Conservation (phyloP, 2,329 filamentous ascomycete species). For the Alternaria dauci region DNA sequence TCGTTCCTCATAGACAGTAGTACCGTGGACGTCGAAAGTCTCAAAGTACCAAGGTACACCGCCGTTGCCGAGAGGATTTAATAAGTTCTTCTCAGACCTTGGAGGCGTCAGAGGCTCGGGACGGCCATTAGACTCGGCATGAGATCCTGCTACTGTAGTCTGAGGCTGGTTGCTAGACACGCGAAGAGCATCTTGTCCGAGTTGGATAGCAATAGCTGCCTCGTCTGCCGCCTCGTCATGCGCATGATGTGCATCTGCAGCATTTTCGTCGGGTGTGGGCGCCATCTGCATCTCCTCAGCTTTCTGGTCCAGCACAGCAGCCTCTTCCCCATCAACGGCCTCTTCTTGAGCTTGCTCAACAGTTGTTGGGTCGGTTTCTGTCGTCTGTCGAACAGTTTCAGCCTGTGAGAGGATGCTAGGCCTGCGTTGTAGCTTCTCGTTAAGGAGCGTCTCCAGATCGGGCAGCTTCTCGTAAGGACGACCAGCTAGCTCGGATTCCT, state of each 20-base stretch:
- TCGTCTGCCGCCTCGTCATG: conserved; percentile 49
- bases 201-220: conserved; percentile 47
- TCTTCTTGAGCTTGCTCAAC: conserved; percentile 22
- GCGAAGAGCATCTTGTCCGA: conserved; percentile 41
- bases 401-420: conserved; percentile 48
- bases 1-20: conserved; percentile 76
- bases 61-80: conserved; percentile 62
- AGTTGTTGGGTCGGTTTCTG: conserved; percentile 25
- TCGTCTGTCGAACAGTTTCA: conserved; percentile 33
- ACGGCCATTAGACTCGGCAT: conserved; percentile 25
- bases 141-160: conserved; percentile 32
- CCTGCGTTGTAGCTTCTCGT: conserved; percentile 67
- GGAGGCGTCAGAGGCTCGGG: conserved; percentile 70
- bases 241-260: conserved; percentile 37
- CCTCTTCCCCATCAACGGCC: conserved; percentile 20
- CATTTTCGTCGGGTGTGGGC: conserved; percentile 48
- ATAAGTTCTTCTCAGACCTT: conserved; percentile 61
- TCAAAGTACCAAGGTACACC: conserved; percentile 90
- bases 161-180: conserved; percentile 23
- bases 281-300: conserved; percentile 39
- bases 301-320: conserved; percentile 26
- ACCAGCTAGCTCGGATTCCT: conserved; percentile 81
- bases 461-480: conserved; percentile 75
- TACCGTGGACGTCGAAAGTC: conserved; percentile 80
- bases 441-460: conserved; percentile 77